A percentile compares a stretch with the other conserved stretches of the same genome.
These are phyloP conservation scores for Limnanthes douglasii DNA, from an alignment of 345 rosid species.

Conservation along the genomic window DNA sequence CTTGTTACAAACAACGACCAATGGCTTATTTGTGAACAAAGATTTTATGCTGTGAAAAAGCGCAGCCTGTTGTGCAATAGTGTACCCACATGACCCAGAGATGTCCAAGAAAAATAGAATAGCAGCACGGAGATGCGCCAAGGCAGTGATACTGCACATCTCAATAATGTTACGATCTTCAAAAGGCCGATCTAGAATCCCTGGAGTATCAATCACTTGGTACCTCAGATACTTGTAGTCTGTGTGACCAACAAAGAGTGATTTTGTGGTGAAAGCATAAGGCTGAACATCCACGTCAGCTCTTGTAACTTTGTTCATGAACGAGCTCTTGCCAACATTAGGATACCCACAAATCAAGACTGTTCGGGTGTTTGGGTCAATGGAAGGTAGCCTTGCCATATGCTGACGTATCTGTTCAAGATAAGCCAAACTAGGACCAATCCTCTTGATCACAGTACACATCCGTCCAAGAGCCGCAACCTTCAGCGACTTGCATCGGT, in stretches of 20 bases:
- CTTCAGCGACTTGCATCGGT: constrained; percentile 52
- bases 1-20: constrained; percentile 91
- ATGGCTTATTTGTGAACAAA: constrained; percentile 76
- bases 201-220: constrained; percentile 95
- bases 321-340: constrained; percentile 88
- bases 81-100: constrained; percentile 90
- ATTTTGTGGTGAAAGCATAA: constrained; percentile 85
- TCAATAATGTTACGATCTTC: constrained; percentile 89
- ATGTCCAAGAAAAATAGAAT: constrained; percentile 75
- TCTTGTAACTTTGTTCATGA: constrained; percentile 79
- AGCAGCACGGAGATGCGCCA: constrained; percentile 85
- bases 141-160: constrained; percentile 92
- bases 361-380: constrained; percentile 60
- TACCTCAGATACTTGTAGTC: constrained; percentile 82
- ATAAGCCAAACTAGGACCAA: constrained; percentile 66
- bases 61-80: constrained; percentile 88
- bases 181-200: constrained; percentile 86
- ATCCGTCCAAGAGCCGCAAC: constrained; percentile 78
- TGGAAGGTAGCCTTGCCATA: constrained; percentile 85
- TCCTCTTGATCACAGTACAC: constrained; percentile 59
- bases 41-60: constrained; percentile 89
- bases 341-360: constrained; percentile 81
- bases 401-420: constrained; percentile 78
- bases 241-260: constrained; percentile 88
- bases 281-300: constrained; percentile 94